Conservation (phyloP, 257 asterid genomes). For the Ophiorrhiza pumila region DNA sequence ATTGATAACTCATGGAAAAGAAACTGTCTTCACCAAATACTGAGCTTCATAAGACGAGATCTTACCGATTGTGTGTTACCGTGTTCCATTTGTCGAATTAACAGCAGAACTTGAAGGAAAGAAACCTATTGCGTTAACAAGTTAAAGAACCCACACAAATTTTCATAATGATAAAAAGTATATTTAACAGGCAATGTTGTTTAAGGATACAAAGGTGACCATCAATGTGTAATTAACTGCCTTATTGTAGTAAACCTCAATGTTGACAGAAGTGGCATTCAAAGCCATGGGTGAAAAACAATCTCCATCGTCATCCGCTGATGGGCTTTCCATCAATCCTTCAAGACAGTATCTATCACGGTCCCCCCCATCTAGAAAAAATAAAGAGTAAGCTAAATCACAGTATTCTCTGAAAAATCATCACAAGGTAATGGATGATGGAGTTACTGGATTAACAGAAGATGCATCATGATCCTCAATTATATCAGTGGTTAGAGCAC, state of each 20-base stretch:
- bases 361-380: slow-evolving; percentile 78
- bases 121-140: slow-evolving; percentile 52
- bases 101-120: slow-evolving; percentile 85
- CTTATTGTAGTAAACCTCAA: slow-evolving; percentile 85
- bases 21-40: not conserved
- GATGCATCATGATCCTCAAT: too few relatives aligned
- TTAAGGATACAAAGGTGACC: slow-evolving; percentile 99
- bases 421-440: slow-evolving; percentile 1
- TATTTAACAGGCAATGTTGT: slow-evolving; percentile 15
- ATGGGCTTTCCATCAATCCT: slow-evolving; percentile 98
- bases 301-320: slow-evolving; percentile 88
- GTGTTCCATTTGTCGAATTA: slow-evolving; percentile 97
- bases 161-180: slow-evolving; percentile 10
- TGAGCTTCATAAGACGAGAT: slow-evolving; percentile 8
- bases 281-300: slow-evolving; percentile 93
- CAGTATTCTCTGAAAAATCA: slow-evolving; percentile 1
- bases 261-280: slow-evolving; percentile 87
- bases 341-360: slow-evolving; percentile 73
- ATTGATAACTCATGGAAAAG: not conserved
- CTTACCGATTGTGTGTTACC: slow-evolving; percentile 95
- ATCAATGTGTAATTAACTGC: slow-evolving; percentile 94
- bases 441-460: not conserved
- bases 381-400: slow-evolving; percentile 20
- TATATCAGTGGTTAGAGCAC: too few relatives aligned
- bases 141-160: slow-evolving; percentile 50